Base-by-base conservation (phyloP, 1,139 yeast species). In the Geotrichum fermentans region DNA sequence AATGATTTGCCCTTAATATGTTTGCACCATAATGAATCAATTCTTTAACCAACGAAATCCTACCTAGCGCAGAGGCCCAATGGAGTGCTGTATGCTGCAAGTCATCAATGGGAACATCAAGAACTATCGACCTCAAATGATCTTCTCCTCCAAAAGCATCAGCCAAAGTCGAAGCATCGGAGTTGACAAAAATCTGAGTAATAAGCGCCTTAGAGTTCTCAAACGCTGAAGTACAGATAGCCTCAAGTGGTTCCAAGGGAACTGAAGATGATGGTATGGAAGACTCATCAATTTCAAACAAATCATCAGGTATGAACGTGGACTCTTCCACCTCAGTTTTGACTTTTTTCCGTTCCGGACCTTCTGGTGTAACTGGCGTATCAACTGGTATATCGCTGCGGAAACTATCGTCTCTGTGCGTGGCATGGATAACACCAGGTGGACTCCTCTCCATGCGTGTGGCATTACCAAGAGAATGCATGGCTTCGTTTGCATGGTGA, bases 51-150 rank as follows among this genome's bases (percentile, higher is more conserved):
- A 90, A 73, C 1, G 80, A 72, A 3, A 82, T 70, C 54, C 88
- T 80, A 0, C 95, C 97, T 68, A 94, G 75, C 0, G 97, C 87
- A 30, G 97, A 83, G 1, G 97, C 95, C 95, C 97, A 87, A 65
- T 94, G 99, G 52, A 94, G 73, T 1, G 96, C 89, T 0, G 96
- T 83, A 61, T 92, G 94, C 0, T 97, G 97, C 51, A 84, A 80
- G 58, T 85, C 94, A 66, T 94, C 99, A 44, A 94, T 87, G 2
- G 96, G 82, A 36, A 88, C 86, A 60, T 86, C 89, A 49, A 88
- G 28, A 26, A 47, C 47, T n/a, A 51, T 40, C 22, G 39, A 33
- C 22, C 33, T 37, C 22, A 49, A 33, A 6, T 40, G 24, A 11
- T 41, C 52, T 22, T 45, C 52, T 17, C 53, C 45, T 5, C 48